phyloP scores from a whole-genome alignment of 352 stramenopile genomes.

The Phytophthora fragariaefolia region DNA sequence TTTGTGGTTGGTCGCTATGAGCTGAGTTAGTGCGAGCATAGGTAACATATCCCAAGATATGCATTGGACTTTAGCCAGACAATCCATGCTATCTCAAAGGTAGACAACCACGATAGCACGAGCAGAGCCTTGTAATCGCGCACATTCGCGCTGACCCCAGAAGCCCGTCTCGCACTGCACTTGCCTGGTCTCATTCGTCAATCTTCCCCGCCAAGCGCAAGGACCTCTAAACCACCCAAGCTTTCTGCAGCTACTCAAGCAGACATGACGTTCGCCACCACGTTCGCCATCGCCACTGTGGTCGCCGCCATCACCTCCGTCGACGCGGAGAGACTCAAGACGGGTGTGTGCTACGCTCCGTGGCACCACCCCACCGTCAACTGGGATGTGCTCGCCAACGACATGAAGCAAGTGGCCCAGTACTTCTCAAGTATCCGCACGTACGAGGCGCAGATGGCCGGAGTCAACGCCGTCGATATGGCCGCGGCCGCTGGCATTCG shows the following conservation, averaged over 20 bases:
- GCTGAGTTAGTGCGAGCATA: too few species aligned
- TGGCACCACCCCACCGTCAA: neutral
- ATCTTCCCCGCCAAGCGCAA: slow-evolving; percentile 28
- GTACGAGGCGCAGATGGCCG: neutral
- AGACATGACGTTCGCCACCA: slow-evolving; percentile 28
- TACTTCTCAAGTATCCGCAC: neutral
- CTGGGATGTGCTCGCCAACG: neutral
- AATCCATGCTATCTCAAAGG: too few species aligned
- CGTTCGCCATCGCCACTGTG: neutral
- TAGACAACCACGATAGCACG: too few species aligned
- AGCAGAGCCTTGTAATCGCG: too few species aligned
- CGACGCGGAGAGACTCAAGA: neutral
- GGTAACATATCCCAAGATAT: too few species aligned
- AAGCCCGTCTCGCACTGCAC: too few species aligned
- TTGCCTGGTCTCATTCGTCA: slow-evolving; percentile 29
- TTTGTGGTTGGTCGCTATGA: too few species aligned
- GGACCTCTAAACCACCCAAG: slow-evolving; percentile 14
- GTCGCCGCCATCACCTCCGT: neutral
- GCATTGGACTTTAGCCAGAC: too few species aligned
- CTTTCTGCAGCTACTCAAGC: slow-evolving; percentile 36
- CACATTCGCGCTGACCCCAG: too few species aligned
- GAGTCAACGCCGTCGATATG: neutral
- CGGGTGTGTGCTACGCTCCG: neutral
- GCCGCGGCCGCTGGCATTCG: neutral
- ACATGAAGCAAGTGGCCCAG: neutral